Percentiles rank a stretch among this genome's conserved stretches.
These are phyloP conservation scores for Cryptococcus sp. DNA, from an alignment of 1,284 basidiomycete genomes.

Conservation along the genomic window DNA sequence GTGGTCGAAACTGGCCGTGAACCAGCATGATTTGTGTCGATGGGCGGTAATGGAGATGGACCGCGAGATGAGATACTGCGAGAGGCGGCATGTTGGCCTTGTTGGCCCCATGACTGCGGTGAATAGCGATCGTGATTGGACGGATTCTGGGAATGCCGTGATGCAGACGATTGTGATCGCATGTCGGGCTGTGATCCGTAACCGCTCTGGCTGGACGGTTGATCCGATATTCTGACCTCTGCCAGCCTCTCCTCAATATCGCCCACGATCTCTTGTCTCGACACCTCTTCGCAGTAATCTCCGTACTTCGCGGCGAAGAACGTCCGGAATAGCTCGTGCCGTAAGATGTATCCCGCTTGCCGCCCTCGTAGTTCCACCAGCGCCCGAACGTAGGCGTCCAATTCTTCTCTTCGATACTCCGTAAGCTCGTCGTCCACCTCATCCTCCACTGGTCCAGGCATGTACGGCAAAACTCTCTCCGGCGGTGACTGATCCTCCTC, in stretches of 20 bases:
- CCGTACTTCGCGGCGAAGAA: slow-evolving; percentile 88
- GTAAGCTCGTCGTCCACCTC: slow-evolving; percentile 85
- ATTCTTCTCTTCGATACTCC: slow-evolving; percentile 74
- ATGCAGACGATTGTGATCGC: slow-evolving; percentile 21
- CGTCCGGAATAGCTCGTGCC: slow-evolving; percentile 74
- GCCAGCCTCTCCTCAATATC: slow-evolving; percentile 61
- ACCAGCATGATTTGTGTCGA: slow-evolving; percentile 22
- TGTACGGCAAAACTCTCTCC: slow-evolving; percentile 83
- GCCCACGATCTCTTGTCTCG: slow-evolving; percentile 57
- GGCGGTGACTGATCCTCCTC: slow-evolving; percentile 47
- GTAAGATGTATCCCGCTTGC: slow-evolving; percentile 77
- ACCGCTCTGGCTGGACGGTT: slow-evolving; percentile 1
- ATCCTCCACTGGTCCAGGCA: slow-evolving; percentile 84
- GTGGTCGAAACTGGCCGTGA: slow-evolving; percentile 21
- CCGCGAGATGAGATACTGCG: slow-evolving; percentile 22
- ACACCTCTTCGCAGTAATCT: slow-evolving; percentile 79
- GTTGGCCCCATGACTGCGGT: slow-evolving; percentile 12
- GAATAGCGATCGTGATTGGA: slow-evolving; percentile 25
- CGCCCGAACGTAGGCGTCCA: slow-evolving; percentile 83
- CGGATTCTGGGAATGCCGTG: slow-evolving; percentile 27
- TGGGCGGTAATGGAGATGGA: slow-evolving; percentile 33
- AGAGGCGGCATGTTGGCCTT: slow-evolving; percentile 12
- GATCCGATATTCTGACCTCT: slow-evolving; percentile 28
- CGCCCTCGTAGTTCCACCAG: slow-evolving; percentile 68
- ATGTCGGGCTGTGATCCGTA: slow-evolving; percentile 7